phyloP scores from a whole-genome alignment of 805 yeast species.

The Nakazawaea siamensis region DNA sequence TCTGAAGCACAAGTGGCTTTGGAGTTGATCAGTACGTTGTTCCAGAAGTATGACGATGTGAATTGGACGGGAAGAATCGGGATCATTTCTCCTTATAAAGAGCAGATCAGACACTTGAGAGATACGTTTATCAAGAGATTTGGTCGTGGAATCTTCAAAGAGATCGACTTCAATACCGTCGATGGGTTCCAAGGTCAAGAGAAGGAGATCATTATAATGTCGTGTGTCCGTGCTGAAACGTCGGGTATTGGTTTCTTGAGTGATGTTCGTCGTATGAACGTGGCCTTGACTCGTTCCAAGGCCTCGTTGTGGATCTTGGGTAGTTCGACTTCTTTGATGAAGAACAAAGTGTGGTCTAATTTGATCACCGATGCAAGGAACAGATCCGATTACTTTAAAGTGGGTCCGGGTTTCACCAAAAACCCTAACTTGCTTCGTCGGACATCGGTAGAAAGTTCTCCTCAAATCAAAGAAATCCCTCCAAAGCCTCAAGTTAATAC shows the following conservation, averaged over 20 bases:
- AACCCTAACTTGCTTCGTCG: too few relatives aligned
- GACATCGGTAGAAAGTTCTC: too few relatives aligned
- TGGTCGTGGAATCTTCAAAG: conserved; percentile 55
- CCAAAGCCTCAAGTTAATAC: too few relatives aligned
- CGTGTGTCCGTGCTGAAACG: conserved; percentile 87
- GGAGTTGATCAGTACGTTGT: conserved; percentile 52
- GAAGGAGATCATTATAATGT: conserved; percentile 85
- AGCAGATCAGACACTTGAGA: conserved; percentile 60
- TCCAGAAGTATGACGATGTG: conserved; percentile 34
- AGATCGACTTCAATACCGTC: conserved; percentile 85
- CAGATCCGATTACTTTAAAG: conserved; percentile 26
- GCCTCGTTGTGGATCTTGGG: conserved; percentile 92
- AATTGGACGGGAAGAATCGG: conserved; percentile 74
- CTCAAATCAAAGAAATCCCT: too few relatives aligned
- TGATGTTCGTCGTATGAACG: conserved; percentile 94
- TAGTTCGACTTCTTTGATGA: conserved; percentile 51
- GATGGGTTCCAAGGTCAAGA: conserved; percentile 99
- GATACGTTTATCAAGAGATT: conserved; percentile 46
- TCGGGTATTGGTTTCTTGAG: conserved; percentile 80
- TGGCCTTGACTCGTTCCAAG: conserved; percentile 89
- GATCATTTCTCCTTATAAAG: conserved; percentile 90
- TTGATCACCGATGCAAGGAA: conserved; percentile 57
- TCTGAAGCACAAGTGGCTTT: conserved; percentile 70
- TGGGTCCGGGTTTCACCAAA: conserved; percentile 21
- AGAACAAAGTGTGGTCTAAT: conserved; percentile 66